Conservation (phyloP, 106 monocot genomes). For the Phalaenopsis equestris region DNA sequence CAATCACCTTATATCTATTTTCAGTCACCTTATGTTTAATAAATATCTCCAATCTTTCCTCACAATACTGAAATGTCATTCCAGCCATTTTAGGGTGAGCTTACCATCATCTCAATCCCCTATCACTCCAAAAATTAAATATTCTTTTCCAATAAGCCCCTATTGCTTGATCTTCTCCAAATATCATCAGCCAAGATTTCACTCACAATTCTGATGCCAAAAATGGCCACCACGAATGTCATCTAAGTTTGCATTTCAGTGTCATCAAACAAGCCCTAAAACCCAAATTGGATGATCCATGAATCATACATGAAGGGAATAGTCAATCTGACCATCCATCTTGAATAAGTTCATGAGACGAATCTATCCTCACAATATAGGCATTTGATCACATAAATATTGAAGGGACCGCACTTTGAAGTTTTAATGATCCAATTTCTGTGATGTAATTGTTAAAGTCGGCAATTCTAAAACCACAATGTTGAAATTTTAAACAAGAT, state of each 20-base stretch:
- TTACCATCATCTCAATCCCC: neutral
- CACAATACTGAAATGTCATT: neutral
- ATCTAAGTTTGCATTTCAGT: neutral
- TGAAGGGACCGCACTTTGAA: neutral
- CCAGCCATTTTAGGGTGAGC: neutral
- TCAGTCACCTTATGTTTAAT: neutral
- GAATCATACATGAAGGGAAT: neutral
- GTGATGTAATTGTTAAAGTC: neutral
- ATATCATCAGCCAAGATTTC: neutral
- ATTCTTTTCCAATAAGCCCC: neutral
- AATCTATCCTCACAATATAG: neutral
- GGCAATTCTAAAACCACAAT: neutral
- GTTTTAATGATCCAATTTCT: neutral
- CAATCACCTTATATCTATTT: neutral
- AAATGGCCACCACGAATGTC: neutral
- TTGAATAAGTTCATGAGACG: neutral
- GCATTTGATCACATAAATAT: neutral
- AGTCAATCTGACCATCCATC: neutral
- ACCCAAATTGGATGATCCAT: neutral
- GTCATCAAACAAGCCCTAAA: neutral
- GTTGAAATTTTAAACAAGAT: neutral
- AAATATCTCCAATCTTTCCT: neutral
- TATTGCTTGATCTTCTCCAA: neutral
- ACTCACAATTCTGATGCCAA: neutral
- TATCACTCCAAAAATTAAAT: neutral